Evolutionary conservation across 305 asterid species (phyloP).

Genomic region (Solanum hybrid): DNA sequence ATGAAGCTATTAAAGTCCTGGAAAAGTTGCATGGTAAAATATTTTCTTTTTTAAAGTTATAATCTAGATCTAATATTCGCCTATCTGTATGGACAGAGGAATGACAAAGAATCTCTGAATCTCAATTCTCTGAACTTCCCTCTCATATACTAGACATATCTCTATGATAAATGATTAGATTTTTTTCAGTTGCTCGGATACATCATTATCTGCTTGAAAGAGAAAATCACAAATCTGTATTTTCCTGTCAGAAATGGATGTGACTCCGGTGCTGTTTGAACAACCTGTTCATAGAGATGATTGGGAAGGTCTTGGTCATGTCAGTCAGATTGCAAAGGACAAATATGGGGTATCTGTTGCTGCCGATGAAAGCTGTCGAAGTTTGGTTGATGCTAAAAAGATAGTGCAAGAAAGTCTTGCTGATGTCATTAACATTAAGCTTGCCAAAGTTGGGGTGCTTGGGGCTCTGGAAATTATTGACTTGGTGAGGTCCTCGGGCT

Average conservation of each 20-base stretch:
- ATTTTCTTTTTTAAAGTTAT: background rate
- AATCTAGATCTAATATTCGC: background rate
- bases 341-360: slow-evolving; percentile 77
- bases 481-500: slow-evolving; percentile 47
- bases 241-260: slow-evolving; percentile 53
- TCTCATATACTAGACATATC: background rate
- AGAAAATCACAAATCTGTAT: background rate
- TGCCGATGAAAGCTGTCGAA: slow-evolving; percentile 88
- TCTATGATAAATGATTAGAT: background rate
- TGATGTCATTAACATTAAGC: slow-evolving; percentile 74
- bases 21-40: slow-evolving; percentile 57
- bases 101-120: background rate
- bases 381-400: slow-evolving; percentile 58
- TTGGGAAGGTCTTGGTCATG: slow-evolving; percentile 70
- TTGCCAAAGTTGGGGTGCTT: slow-evolving; percentile 80
- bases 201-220: background rate
- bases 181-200: background rate
- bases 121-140: background rate
- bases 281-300: slow-evolving; percentile 93
- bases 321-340: slow-evolving; percentile 50
- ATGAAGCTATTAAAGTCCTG: slow-evolving; percentile 75
- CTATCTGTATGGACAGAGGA: background rate
- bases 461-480: slow-evolving; percentile 76
- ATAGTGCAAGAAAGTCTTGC: slow-evolving; percentile 65
- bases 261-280: slow-evolving; percentile 73